Conservation (phyloP, 208 protist species). For the Crithidia thermophila region DNA sequence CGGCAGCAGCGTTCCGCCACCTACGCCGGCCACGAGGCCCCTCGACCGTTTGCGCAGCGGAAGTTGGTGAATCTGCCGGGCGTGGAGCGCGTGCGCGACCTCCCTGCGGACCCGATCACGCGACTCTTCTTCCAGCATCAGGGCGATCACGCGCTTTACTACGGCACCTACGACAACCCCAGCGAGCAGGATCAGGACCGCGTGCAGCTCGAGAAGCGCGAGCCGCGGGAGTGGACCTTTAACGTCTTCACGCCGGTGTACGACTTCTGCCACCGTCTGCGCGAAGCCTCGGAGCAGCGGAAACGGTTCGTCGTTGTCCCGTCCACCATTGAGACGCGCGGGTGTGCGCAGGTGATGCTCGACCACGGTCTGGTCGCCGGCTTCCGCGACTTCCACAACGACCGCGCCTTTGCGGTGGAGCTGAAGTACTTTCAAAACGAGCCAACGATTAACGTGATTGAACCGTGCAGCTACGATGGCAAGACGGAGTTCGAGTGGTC, state of each 20-base stretch:
- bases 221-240: conserved; percentile 68
- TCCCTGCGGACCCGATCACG: conserved; percentile 91
- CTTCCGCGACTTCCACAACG: conserved; percentile 93
- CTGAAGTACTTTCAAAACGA: conserved; percentile 93
- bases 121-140: conserved; percentile 93
- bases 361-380: conserved; percentile 89
- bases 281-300: conserved; percentile 83
- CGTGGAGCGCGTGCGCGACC: conserved; percentile 79
- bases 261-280: conserved; percentile 91
- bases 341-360: conserved; percentile 86
- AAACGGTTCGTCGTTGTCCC: conserved; percentile 93
- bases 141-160: conserved; percentile 91
- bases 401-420: conserved; percentile 91
- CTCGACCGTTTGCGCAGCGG: conserved; percentile 43
- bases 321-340: conserved; percentile 86
- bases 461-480: conserved; percentile 86
- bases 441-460: conserved; percentile 87
- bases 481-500: conserved; percentile 93
- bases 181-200: conserved; percentile 80
- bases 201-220: conserved; percentile 84
- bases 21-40: conserved; percentile 8
- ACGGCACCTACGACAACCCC: conserved; percentile 86
- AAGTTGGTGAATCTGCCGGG: conserved; percentile 80
- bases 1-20: conserved; percentile 8
- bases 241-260: conserved; percentile 85